Base-by-base conservation (phyloP, 2,329 filamentous ascomycete species). In the Pestalotiopsis sp. region DNA sequence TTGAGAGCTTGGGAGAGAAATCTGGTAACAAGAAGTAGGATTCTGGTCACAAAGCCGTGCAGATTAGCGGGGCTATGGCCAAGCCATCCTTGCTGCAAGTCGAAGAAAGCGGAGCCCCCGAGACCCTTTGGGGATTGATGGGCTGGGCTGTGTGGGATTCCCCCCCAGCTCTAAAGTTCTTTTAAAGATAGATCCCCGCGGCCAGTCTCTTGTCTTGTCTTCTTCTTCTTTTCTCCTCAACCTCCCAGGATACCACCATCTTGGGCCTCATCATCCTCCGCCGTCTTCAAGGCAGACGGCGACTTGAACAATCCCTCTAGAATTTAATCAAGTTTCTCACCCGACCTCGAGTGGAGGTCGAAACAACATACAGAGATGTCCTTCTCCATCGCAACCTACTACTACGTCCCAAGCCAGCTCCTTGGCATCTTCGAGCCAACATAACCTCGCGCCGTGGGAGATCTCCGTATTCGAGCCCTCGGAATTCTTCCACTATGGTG, bases 311-410 rank as follows among this genome's bases (percentile, higher is more conserved):
- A 78, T 78, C 67, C 66, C 71, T 66, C 61, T 71, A 70, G 69
- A 71, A 58, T 72, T 68, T 73, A 60, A 62, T 38, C 36, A 62
- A 67, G 74, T 71, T 76, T 77, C 70, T 69, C 70, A 69, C 73
- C 74, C 71, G 76, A 75, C 75, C 76, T 77, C 76, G 71, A 62
- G 72, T 70, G 70, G 75, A 79, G 75, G 75, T 73, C 74, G 69
- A 67, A 66, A 57, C 69, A 77, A 52, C 68, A 77, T 79, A 75
- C 74, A 75, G 70, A 41, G 68, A 78, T 78, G 77, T 66, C 67
- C 11, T 63, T 69, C 38, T 31, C 38, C 6, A 67, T 66, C n/a
- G 9, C 70, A 71, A 57, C 64, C 58, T 14, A 61, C 68, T 67
- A 66, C n/a, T 73, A 66, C 71, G 66, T 63, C 64, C 62, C 72